These are phyloP conservation scores for Porcisia hertigi DNA, from an alignment of 208 protist species.

Conservation along the genomic window DNA sequence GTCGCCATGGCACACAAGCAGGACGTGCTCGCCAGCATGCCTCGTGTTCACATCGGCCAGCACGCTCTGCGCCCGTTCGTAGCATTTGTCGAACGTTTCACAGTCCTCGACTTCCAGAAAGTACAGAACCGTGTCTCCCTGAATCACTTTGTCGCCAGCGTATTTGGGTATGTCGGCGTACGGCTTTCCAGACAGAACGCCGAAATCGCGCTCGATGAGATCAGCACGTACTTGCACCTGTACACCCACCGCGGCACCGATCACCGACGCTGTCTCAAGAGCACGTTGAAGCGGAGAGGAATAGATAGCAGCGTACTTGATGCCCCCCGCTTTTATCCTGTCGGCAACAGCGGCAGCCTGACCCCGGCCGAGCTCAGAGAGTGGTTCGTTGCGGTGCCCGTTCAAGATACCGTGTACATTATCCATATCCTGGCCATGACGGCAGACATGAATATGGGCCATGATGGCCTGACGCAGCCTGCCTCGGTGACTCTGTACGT, in stretches of 20 bases:
- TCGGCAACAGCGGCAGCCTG: conserved; percentile 67
- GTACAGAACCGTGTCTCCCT: conserved; percentile 86
- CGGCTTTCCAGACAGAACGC: conserved; percentile 77
- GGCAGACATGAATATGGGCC: conserved; percentile 73
- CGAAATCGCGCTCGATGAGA: conserved; percentile 90
- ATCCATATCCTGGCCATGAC: conserved; percentile 91
- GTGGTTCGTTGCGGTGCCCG: conserved; percentile 79
- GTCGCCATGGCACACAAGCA: conserved; percentile 90
- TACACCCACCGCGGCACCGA: conserved; percentile 44
- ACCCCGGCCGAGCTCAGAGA: conserved; percentile 63
- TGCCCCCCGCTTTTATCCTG: conserved; percentile 44
- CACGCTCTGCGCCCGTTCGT: conserved; percentile 63
- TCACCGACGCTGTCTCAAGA: conserved; percentile 62
- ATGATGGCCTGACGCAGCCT: conserved; percentile 14
- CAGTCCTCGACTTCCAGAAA: conserved; percentile 72
- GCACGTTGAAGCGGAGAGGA: conserved; percentile 79
- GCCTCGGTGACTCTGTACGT: not conserved
- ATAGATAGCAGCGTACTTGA: conserved; percentile 69
- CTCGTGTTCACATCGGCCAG: conserved; percentile 53
- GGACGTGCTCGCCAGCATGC: conserved; percentile 67
- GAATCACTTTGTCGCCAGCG: conserved; percentile 68
- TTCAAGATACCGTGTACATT: conserved; percentile 83
- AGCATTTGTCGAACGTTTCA: conserved; percentile 83
- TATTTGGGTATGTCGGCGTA: conserved; percentile 67
- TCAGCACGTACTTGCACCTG: conserved; percentile 46